Base-by-base conservation (phyloP, 2,329 filamentous ascomycete species). In the Sporothrix schenckii region DNA sequence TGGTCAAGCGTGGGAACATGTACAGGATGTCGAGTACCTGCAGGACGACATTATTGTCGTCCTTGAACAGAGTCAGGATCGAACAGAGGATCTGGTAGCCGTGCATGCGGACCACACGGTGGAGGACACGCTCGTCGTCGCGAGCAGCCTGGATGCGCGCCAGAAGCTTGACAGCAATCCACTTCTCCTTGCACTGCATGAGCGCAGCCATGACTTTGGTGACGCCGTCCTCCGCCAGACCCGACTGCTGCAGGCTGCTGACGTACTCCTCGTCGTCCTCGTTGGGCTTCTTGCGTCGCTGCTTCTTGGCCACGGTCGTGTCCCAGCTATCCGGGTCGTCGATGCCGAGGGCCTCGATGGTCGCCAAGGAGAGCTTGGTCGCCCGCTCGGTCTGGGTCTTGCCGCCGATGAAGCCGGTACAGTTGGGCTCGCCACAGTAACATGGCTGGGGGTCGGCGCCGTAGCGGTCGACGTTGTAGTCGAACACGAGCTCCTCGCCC, bases 391-490 rank as follows among this genome's bases (percentile, higher is more conserved):
- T 98, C 81, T 99, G 95, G 1, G 95, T 98, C 83, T 97, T 97
- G 77, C 95, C 95, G 75, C 95, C 95, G 75, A 99, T 97, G 80
- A 93, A 98, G 69, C 95, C 95, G 24, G 93, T 93, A 80, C 95
- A 99, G 78, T 97, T 98, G 21, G 89, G 85, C 80, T 99, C 95
- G 73, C 89, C 94, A 79, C 95, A 99, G 80, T 98, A 98, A 81
- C 95, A 99, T 39, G 93, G 93, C 80, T 98, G 94, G 56, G 95
- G 94, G 76, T 99, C 93, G 56, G 95, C 94, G 73, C 95, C 95
- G 78, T 99, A 99, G 74, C 95, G 90, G 80, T 99, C 95, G 74
- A 99, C 95, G 77, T 99, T 99, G 87, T 99, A 99, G 83, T 99
- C 97, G 85, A 99, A 99, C 27, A 97, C 94, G 70, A 99, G 84